phyloP scores from a whole-genome alignment of 1,284 basidiomycete genomes.

The Rhodotorula sp. region DNA sequence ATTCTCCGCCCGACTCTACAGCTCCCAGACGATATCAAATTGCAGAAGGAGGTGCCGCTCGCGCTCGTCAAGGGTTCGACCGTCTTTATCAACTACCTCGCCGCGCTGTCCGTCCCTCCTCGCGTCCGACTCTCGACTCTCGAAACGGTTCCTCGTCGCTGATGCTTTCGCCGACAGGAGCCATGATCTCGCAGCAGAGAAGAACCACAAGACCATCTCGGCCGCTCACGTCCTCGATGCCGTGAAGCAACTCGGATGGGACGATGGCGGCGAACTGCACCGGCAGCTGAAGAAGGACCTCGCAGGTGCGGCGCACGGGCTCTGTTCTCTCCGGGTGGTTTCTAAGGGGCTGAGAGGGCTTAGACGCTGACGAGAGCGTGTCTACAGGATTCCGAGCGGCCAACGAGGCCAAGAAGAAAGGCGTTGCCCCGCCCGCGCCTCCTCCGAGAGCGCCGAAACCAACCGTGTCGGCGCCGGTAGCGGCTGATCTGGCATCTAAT shows the following conservation, averaged over 20 bases:
- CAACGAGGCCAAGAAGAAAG: conserved; percentile 46
- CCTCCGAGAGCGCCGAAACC: not conserved
- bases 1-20: not conserved
- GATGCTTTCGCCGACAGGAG: conserved; percentile 12
- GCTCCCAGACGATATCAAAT: conserved; percentile 30
- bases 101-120: conserved; percentile 38
- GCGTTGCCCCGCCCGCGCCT: conserved; percentile 20
- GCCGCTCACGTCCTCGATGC: conserved; percentile 41
- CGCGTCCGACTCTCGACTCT: not conserved
- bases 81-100: conserved; percentile 44
- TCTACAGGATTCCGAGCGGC: conserved; percentile 9
- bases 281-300: conserved; percentile 34
- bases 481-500: not conserved
- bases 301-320: conserved; percentile 19
- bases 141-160: not conserved
- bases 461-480: too few relatives aligned
- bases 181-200: conserved; percentile 38
- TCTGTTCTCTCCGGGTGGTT: not conserved
- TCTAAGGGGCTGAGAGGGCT: not conserved
- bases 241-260: conserved; percentile 39
- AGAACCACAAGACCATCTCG: conserved; percentile 40
- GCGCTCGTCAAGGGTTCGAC: conserved; percentile 41
- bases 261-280: conserved; percentile 30
- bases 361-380: not conserved
- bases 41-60: conserved; percentile 41